Base-by-base conservation (phyloP, 495 filamentous ascomycete species). In the Jackrogersella multiformis region DNA sequence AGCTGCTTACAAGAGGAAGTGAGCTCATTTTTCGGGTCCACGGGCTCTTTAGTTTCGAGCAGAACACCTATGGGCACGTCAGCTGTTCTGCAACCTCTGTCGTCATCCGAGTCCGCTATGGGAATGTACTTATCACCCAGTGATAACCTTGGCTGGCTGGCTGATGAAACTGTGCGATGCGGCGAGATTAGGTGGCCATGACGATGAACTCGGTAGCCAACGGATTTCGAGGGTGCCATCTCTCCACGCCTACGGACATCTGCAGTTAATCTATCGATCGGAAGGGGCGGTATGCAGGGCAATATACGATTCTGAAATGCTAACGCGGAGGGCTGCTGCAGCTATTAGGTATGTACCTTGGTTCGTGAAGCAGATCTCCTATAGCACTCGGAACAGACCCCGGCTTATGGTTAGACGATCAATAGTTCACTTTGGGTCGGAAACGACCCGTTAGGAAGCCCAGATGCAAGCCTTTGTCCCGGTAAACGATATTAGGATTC, bases 251-350 rank as follows among this genome's bases (percentile, higher is more conserved):
- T 58, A 39, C 68, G 68, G 68, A 36, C 68, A 66, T 68, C 64
- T 71, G 64, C 64, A 66, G 24, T 71, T 67, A 71, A 68, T 68
- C 62, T 70, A 70, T 70, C 68, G 68, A 70, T 70, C 68, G 68
- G 68, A 65, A 69, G 42, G 60, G 61, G 61, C 60, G 56, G 56
- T 54, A 69, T 69, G 67, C 60, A 69, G 42, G 32, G 30, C 67
- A 69, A 69, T 65, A 65, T 69, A 64, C 36, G 41, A 18, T 54
- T 61, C 58, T 48, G 26, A 26, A 57, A 52, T 59, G 54, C 23
- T 44, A 36, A 60, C 57, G 42, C 38, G 54, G n/a, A 53, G 59
- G 49, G 30, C 49, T 51, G 23, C 51, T 69, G 61, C 61, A 65
- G 45, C 56, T 46, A 38, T 38, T n/a, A n/a, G n/a, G n/a, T n/a